Evolutionary conservation across 768 basidiomycete genomes (phyloP), one percentile per base, ranked within the genome.

Genomic region (Rhizopogon rudus): DNA sequence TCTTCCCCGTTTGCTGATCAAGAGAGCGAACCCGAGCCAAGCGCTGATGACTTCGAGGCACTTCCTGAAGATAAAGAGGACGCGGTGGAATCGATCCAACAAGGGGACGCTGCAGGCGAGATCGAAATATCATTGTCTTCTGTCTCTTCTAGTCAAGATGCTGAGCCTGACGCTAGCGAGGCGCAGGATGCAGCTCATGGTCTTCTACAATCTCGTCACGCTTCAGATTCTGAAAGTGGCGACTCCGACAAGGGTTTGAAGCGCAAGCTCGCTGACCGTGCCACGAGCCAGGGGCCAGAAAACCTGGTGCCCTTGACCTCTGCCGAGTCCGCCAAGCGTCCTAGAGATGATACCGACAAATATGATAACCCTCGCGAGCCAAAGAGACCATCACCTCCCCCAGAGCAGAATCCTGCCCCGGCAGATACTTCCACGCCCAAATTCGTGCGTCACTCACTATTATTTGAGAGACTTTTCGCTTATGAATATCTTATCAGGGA

Each of bases 361-460:
- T 84, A 84, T 61, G 81, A 77, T 42, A 87, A 87, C 63, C 83
- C 85, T 16, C 77, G 81, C 40, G 79, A 81, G 48, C 67, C 72
- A 3, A 84, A 83, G 63, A 71, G 82, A 56, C 83, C 80, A 3
- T 81, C 88, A 10, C 88, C 88, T 16, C 86, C 88, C 29, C 88
- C 86, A 1, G 84, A 87, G 54, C 71, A 75, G 40, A 53, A 61
- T 17, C 43, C 61, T 39, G 39, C 59, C 3, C 53, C 54, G 6
- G 52, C 61, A 28, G 53, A 65, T 64, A 41, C 73, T 0, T 70
- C 75, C 5, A 60, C 73, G 52, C 67, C 77, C 20, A 79, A 83
- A 70, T 62, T 75, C 54, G 85, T 84, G 60, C 56, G 80, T 75
- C 4, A 40, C 37, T 45, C n/a, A 42, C 55, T 55, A 52, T 59